Evolutionary conservation across 2,329 filamentous ascomycete genomes (phyloP).

Genomic region (Colletotrichum sp.): DNA sequence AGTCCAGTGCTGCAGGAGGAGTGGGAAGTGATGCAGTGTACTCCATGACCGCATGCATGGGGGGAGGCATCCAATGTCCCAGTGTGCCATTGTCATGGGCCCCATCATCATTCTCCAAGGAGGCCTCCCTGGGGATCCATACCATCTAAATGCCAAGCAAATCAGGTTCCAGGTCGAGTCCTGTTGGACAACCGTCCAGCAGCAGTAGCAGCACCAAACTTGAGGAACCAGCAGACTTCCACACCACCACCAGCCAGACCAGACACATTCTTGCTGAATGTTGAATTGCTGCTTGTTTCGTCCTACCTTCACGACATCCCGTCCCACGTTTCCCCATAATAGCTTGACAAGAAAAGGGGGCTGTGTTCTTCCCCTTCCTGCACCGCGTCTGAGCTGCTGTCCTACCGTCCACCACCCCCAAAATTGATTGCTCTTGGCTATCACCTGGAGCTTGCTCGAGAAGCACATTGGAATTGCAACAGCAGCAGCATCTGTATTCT

Average conservation of each 20-base stretch:
- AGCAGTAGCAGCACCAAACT: not conserved
- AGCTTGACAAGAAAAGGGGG: slow-evolving; percentile 20
- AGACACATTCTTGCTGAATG: not conserved
- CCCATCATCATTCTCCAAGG: not conserved
- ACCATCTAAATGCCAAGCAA: not conserved
- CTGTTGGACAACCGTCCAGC: not conserved
- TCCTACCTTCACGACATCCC: slow-evolving; percentile 1
- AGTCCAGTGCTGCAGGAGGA: not conserved
- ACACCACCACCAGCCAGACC: not conserved
- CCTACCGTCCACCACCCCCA: not conserved
- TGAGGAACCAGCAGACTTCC: not conserved
- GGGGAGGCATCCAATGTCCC: not conserved
- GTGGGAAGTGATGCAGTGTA: not conserved
- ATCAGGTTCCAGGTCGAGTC: not conserved
- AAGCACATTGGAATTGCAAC: not conserved
- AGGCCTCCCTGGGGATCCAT: not conserved
- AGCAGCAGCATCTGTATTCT: not conserved
- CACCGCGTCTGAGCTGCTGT: not conserved
- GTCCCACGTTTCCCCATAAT: slow-evolving; percentile 14
- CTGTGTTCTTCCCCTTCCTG: slow-evolving; percentile 18
- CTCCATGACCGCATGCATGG: not conserved
- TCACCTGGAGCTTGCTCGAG: slow-evolving; percentile 1
- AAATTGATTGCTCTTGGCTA: not conserved
- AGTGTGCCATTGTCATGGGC: not conserved
- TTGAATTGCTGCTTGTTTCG: not conserved